phyloP scores from a whole-genome alignment of 2,329 filamentous ascomycete species.

The Diaporthe sp. region DNA sequence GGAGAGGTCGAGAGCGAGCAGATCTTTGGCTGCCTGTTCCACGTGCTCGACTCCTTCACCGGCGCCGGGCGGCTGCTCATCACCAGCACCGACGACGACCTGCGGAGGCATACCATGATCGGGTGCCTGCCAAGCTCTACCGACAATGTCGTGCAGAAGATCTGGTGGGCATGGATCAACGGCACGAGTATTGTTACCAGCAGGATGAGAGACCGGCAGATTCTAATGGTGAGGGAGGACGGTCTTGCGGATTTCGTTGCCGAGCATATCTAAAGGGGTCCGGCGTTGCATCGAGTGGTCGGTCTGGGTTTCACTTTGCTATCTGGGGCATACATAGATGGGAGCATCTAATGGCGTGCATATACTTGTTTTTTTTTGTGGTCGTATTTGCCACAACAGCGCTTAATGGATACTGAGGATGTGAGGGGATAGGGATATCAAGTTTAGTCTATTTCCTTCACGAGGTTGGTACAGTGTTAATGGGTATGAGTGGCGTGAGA shows the following conservation, averaged over 20 bases:
- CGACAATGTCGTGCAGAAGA: constrained; percentile 60
- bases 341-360: constrained; percentile 10
- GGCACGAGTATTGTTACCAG: constrained; percentile 56
- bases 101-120: constrained; percentile 41
- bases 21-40: constrained; percentile 63
- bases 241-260: constrained; percentile 54
- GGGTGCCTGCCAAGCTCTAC: constrained; percentile 47
- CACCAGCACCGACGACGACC: constrained; percentile 56
- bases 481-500: constrained; percentile 38
- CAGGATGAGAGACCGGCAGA: constrained; percentile 57
- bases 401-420: neutral
- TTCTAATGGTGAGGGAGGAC: constrained; percentile 59
- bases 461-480: constrained; percentile 17
- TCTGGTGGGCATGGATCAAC: constrained; percentile 62
- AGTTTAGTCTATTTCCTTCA: neutral
- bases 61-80: constrained; percentile 54
- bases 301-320: neutral
- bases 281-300: neutral
- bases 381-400: neutral
- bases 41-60: constrained; percentile 61
- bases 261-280: constrained; percentile 35
- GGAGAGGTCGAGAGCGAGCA: constrained; percentile 58
- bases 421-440: constrained; percentile 27
- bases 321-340: neutral
- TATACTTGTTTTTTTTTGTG: neutral